Base-by-base conservation (phyloP, 2,329 filamentous ascomycete species). In the Apiospora phragmitis region DNA sequence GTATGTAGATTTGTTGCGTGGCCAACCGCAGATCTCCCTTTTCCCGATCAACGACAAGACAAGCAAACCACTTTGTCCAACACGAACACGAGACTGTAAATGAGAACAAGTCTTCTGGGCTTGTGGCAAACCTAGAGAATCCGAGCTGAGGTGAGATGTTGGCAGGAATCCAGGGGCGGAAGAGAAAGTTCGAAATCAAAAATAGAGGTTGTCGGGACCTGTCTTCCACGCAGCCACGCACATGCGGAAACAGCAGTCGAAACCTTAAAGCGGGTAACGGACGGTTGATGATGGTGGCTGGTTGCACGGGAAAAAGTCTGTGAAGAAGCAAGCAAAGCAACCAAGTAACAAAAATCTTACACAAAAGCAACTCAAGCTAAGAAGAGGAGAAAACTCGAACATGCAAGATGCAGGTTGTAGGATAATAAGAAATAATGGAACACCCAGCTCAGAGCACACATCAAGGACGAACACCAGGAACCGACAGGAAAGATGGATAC, bases 271-370 rank as follows among this genome's bases (percentile, higher is more conserved):
- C 21, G 55, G 55, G 55, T n/a, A 62, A 62, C 32, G 55, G 55
- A 62, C 55, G 55, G 55, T n/a, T 12, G 55, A 62, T 7, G 51
- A 29, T 38, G 55, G 38, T 62, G 55, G 55, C 55, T 62, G 55
- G 55, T 38, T 62, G 55, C 32, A 62, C 55, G 55, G 55, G 55
- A 62, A 62, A 62, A 62, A 62, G 55, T 62, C 55, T 62, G 55
- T 62, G 21, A 62, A 62, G 55, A 62, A 62, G 55, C 55, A 62
- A 62, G 55, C 55, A 62, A 59, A 35, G 29, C 32, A 35, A 11
- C 55, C 55, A 38, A n/a, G 55, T n/a, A 38, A n/a, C 55, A 38
- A 38, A 55, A 62, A 62, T 62, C 29, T n/a, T 21, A 62, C 55
- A n/a, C 32, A 62, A 62, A 62, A 62, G 55, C 55, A 62, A 62